A percentile compares a stretch with the other conserved stretches of the same genome.
These are phyloP conservation scores for Fennellomyces sp. DNA, from an alignment of 371 early-diverging fungal species.

Conservation along the genomic window DNA sequence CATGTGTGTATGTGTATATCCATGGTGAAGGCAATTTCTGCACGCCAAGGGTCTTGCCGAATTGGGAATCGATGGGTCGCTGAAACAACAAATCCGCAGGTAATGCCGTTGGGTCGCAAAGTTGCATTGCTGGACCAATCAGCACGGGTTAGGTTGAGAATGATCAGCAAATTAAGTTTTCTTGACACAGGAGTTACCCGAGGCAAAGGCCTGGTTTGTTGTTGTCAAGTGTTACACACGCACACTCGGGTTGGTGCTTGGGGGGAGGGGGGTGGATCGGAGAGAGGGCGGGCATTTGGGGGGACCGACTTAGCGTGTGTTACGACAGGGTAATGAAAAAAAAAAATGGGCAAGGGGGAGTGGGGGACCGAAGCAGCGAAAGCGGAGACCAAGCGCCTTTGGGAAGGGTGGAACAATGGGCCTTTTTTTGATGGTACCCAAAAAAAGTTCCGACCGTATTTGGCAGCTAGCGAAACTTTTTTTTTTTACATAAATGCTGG, in stretches of 20 bases:
- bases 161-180: constrained; percentile 4
- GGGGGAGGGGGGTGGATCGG: background rate
- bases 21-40: constrained; percentile 2
- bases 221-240: constrained; percentile 4
- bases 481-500: constrained; percentile 5
- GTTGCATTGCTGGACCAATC: too few species aligned
- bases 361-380: background rate
- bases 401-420: constrained; percentile 10
- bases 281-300: background rate
- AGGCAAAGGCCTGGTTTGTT: too few species aligned
- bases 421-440: background rate
- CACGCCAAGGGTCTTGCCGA: constrained; percentile 4
- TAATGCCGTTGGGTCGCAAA: background rate
- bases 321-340: background rate
- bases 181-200: background rate
- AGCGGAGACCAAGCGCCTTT: background rate
- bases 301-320: background rate
- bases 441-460: constrained; percentile 11
- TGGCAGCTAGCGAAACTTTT: constrained; percentile 7
- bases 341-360: background rate
- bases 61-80: too few species aligned
- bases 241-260: background rate
- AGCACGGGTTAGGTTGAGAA: background rate
- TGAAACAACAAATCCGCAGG: constrained; percentile 1
- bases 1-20: background rate